Conservation (phyloP, 805 yeast genomes). For the Yarrowia hollandica region DNA sequence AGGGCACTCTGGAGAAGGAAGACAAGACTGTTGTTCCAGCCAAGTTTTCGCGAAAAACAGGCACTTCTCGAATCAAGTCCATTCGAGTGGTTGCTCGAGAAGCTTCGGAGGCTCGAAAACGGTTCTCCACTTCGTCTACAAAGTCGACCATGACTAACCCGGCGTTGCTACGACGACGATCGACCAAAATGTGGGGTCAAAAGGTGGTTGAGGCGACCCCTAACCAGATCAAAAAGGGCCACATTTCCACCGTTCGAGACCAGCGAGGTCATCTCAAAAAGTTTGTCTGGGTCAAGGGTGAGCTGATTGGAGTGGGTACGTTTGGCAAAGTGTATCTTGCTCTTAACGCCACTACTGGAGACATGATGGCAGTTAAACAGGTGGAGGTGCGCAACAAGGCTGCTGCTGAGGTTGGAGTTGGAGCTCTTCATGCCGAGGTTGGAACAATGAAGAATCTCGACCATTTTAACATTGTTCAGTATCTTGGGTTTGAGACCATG, state of each 20-base stretch:
- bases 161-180: conserved; percentile 60
- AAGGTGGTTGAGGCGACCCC: conserved; percentile 87
- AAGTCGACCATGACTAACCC: conserved; percentile 31
- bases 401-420: conserved; percentile 58
- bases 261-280: conserved; percentile 71
- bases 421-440: conserved; percentile 85
- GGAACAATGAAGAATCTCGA: conserved; percentile 91
- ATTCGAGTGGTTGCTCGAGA: conserved; percentile 92
- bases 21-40: background rate
- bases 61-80: conserved; percentile 68
- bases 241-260: conserved; percentile 64
- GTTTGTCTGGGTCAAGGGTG: conserved; percentile 98
- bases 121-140: conserved; percentile 36
- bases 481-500: conserved; percentile 83
- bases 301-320: conserved; percentile 92
- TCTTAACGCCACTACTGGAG: conserved; percentile 93
- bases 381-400: conserved; percentile 61
- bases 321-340: conserved; percentile 93
- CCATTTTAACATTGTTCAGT: conserved; percentile 92
- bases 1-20: background rate
- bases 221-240: conserved; percentile 59
- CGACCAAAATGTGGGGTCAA: conserved; percentile 98
- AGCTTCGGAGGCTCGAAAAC: conserved; percentile 65
- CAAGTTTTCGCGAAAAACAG: conserved; percentile 13
- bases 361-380: conserved; percentile 98